phyloP scores from a whole-genome alignment of 495 filamentous ascomycete genomes.

The Penicillium verhagenii region DNA sequence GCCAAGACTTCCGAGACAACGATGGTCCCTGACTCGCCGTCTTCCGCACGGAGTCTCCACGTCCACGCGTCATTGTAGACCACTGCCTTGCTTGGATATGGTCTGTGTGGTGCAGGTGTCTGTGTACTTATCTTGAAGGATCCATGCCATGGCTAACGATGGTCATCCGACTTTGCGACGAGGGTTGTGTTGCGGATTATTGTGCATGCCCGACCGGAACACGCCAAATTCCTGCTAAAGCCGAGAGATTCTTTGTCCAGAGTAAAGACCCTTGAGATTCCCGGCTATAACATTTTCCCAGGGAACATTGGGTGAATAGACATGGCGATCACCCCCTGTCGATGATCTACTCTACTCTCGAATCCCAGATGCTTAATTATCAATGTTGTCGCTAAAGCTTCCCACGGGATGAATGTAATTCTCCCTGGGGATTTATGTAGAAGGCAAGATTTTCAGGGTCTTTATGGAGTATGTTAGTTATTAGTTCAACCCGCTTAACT shows the following conservation, averaged over 20 bases:
- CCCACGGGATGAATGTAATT: background rate
- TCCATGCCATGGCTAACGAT: background rate
- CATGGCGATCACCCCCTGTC: slow-evolving; percentile 2
- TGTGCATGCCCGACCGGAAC: background rate
- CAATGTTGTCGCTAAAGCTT: background rate
- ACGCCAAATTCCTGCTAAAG: background rate
- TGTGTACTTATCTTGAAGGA: background rate
- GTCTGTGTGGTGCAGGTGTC: background rate
- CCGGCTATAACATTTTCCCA: background rate
- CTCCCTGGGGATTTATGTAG: no score
- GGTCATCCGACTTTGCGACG: background rate
- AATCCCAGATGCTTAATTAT: background rate
- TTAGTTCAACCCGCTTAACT: no score
- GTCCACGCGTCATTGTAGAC: slow-evolving; percentile 21
- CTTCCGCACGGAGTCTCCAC: slow-evolving; percentile 17
- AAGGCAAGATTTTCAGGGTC: background rate
- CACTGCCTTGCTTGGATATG: slow-evolving; percentile 2
- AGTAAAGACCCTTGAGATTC: background rate
- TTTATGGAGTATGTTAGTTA: no score
- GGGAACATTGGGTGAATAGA: background rate
- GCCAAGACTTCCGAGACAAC: slow-evolving; percentile 17
- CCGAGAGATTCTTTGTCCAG: background rate
- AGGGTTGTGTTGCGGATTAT: background rate
- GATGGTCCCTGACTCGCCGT: slow-evolving; percentile 13
- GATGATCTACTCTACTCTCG: background rate